phyloP scores from a whole-genome alignment of 306 rosid species.

The Dryas alaskensis region DNA sequence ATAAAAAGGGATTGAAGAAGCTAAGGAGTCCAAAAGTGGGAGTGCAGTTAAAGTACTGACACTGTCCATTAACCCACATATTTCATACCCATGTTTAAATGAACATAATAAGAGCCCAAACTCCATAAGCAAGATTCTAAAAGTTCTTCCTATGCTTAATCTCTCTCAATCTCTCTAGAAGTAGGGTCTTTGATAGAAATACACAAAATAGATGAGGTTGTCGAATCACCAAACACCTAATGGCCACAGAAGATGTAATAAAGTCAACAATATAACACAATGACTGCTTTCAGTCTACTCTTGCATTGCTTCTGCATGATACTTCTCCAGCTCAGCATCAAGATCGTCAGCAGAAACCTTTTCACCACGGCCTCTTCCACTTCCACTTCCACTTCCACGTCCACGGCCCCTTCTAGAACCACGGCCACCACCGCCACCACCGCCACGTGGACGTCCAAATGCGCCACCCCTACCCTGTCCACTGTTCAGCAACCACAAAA shows the following conservation, averaged over 20 bases:
- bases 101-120: slow-evolving; percentile 51
- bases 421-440: slow-evolving; percentile 53
- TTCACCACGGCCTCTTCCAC: slow-evolving; percentile 57
- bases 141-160: slow-evolving; percentile 40
- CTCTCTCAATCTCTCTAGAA: slow-evolving; percentile 39
- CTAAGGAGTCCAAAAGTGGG: slow-evolving; percentile 25
- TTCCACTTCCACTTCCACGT: slow-evolving; percentile 42
- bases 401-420: slow-evolving; percentile 53
- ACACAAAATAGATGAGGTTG: slow-evolving; percentile 47
- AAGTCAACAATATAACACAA: slow-evolving; percentile 37
- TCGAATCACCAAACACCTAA: slow-evolving; percentile 45
- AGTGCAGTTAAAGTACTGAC: slow-evolving; percentile 31
- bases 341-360: slow-evolving; percentile 89
- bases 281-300: slow-evolving; percentile 41
- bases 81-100: slow-evolving; percentile 49
- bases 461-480: slow-evolving; percentile 65
- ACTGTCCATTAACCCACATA: slow-evolving; percentile 53
- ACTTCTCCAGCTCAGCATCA: slow-evolving; percentile 95
- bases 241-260: slow-evolving; percentile 42
- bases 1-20: slow-evolving; percentile 34
- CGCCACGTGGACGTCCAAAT: slow-evolving; percentile 51
- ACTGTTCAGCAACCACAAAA: slow-evolving; percentile 43
- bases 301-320: slow-evolving; percentile 85
- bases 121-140: slow-evolving; percentile 50
- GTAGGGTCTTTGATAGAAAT: slow-evolving; percentile 43